Base-by-base conservation (phyloP, 2,329 filamentous ascomycete species). In the Rhynchosporium agropyri region DNA sequence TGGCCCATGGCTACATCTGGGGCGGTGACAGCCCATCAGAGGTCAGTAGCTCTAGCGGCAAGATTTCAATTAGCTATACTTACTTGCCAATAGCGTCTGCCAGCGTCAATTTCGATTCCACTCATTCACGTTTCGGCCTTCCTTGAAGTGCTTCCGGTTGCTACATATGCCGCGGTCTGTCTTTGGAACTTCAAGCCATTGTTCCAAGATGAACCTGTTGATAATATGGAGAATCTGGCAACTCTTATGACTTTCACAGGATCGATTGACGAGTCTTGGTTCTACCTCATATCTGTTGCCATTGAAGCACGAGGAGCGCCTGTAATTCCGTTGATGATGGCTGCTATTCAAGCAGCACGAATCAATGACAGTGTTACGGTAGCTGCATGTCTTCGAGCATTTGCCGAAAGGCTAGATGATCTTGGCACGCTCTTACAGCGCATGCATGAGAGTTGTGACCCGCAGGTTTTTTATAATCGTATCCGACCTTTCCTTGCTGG, bases 171-270 rank as follows among this genome's bases (percentile, higher is more conserved):
- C 6, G 91, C 89, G 7, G 82, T 97, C 3, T 94, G 91, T 68
- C 82, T 99, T 31, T 99, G 95, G 95, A 99, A 99, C 78, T 98
- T 92, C 82, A 94, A 93, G 77, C 91, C 93, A 0, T 84, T 98
- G 60, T 97, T 98, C 74, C 79, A 87, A 64, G 86, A 91, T 66
- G 93, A 97, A 76, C 84, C 85, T 42, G 86, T 95, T 62, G 91
- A 96, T 73, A 86, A 87, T 67, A 83, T 98, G 51, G 89, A 95
- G 73, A 98, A 99, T 71, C 83, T 99, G 61, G 88, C 91, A 46
- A 95, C 91, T 2, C 82, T 98, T 65, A 86, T 88, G 72, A 97
- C 95, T 15, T 96, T 97, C 74, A 98, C 95, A 15, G 95, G 95
- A 57, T 93, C 92, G 7, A 81, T 96, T 61, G 95, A 99, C 74